Evolutionary conservation across 495 filamentous ascomycete genomes (phyloP).

Genomic region (Lentithecium fluviatile): DNA sequence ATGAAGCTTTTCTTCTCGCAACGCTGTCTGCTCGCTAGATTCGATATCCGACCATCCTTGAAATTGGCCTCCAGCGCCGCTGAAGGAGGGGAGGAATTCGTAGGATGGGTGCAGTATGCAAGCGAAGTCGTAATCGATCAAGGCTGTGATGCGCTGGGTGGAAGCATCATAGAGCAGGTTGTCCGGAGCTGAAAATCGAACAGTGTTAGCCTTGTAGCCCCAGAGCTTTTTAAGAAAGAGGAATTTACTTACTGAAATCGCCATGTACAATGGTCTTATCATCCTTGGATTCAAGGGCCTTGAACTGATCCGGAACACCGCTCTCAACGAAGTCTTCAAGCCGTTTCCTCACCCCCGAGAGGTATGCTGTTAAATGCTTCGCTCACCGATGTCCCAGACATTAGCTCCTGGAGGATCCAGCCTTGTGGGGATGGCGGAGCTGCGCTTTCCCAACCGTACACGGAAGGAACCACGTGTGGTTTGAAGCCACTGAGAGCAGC

Average conservation of each 20-base stretch:
- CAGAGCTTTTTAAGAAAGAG: slow-evolving; percentile 1
- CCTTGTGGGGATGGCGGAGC: slow-evolving; percentile 25
- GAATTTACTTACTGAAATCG: slow-evolving; percentile 14
- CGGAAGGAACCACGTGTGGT: slow-evolving; percentile 36
- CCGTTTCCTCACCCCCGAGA: slow-evolving; percentile 33
- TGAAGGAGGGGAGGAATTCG: slow-evolving; percentile 40
- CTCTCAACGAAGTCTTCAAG: slow-evolving; percentile 38
- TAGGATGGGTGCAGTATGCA: slow-evolving; percentile 38
- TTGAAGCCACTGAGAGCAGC: slow-evolving; percentile 36
- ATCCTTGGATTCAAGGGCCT: slow-evolving; percentile 14
- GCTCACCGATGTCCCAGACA: slow-evolving; percentile 28
- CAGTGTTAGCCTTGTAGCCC: not conserved
- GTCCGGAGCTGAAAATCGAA: slow-evolving; percentile 28
- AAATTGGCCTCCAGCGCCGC: slow-evolving; percentile 29
- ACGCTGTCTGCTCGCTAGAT: slow-evolving; percentile 22
- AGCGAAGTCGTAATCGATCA: slow-evolving; percentile 40
- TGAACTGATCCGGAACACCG: slow-evolving; percentile 36
- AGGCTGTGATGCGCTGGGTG: slow-evolving; percentile 35
- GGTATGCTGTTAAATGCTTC: slow-evolving; percentile 26
- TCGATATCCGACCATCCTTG: slow-evolving; percentile 34
- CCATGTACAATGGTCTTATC: slow-evolving; percentile 8
- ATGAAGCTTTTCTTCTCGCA: slow-evolving; percentile 38
- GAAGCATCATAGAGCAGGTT: slow-evolving; percentile 37
- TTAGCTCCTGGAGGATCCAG: slow-evolving; percentile 41
- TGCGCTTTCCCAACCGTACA: slow-evolving; percentile 38